Percentiles rank a stretch among this genome's conserved stretches.
Conservation (phyloP, 805 yeast genomes). For the Grigorovia jiainica region DNA sequence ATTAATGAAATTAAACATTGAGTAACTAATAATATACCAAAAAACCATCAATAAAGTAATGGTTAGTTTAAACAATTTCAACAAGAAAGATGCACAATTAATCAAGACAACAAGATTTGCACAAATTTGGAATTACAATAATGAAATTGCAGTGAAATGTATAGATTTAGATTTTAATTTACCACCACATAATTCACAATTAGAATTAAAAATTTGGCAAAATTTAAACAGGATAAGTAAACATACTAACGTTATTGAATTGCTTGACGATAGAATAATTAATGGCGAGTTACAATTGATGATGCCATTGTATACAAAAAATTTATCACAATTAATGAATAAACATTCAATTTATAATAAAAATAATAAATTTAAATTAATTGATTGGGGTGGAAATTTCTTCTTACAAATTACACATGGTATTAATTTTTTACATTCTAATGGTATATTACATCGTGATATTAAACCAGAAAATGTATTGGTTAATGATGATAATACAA, state of each 20-base stretch:
- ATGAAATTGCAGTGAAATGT: slow-evolving; percentile 15
- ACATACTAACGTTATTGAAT: slow-evolving; percentile 10
- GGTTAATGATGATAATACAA: not conserved
- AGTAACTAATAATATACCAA: too few species aligned
- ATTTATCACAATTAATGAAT: slow-evolving; percentile 15
- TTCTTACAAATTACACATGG: slow-evolving; percentile 68
- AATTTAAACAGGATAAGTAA: too few species aligned
- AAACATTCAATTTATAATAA: slow-evolving; percentile 8
- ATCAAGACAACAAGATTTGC: slow-evolving; percentile 21
- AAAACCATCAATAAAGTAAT: too few species aligned
- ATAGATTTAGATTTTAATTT: slow-evolving; percentile 16
- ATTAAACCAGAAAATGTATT: slow-evolving; percentile 82
- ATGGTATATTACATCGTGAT: slow-evolving; percentile 89
- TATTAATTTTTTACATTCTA: slow-evolving; percentile 68
- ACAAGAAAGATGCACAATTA: slow-evolving; percentile 5
- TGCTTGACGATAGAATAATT: slow-evolving; percentile 8
- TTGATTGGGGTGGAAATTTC: slow-evolving; percentile 33
- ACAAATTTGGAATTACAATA: slow-evolving; percentile 10
- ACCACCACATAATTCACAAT: slow-evolving; percentile 23
- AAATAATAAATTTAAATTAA: slow-evolving; percentile 11
- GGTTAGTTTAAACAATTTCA: not conserved
- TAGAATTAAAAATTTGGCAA: slow-evolving; percentile 17
- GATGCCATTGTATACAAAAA: slow-evolving; percentile 12
- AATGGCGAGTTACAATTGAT: slow-evolving; percentile 14
- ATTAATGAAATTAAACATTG: too few species aligned